Base-by-base conservation (phyloP, 805 yeast species). In the Ogataea parapolymorpha region DNA sequence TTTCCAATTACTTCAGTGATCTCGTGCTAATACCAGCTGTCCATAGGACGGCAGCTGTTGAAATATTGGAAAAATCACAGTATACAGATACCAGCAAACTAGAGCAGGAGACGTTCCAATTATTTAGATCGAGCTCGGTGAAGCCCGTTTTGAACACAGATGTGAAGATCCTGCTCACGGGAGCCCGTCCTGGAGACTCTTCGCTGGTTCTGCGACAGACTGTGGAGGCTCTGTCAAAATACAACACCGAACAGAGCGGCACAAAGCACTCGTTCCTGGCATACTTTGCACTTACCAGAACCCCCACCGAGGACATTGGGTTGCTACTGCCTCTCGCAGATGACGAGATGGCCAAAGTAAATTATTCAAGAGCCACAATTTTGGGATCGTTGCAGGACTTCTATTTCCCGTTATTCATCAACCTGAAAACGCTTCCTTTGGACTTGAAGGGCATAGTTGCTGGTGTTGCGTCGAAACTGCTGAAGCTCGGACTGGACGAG, bases 401-500 rank as follows among this genome's bases (percentile, higher is more conserved):
- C 27, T 70, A 79, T 35, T 64, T 72, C n/a, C 85, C 86, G 0
- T 63, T 80, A 4, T 63, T 72, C 1, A 71, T 81, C 15, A 80
- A 80, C 54, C 67, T 80, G 44, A 63, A 70, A 11, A 60, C 62
- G 22, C 55, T 80, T 17, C 85, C 85, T 0, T 58, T 75, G 13
- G 80, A 80, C 55, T 66, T 78, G 6, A 77, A 80, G 16, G 87
- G 87, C 29, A 78, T 81, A 35, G 85, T 80, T 2, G 79, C 85
- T 0, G 83, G 84, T 1, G 68, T 81, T 16, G 84, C 86, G 0
- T 62, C 75, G 28, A 68, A 65, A 40, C 57, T 80, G 17, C 52
- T 73, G 15, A 50, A 44, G 8, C 42, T 44, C 14, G 57, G 52
- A 8, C 55, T 67, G 3, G 66, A 66, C 35, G 80, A 73, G 48